phyloP scores from a whole-genome alignment of 352 stramenopile species.

The Blastocystis sp. region DNA sequence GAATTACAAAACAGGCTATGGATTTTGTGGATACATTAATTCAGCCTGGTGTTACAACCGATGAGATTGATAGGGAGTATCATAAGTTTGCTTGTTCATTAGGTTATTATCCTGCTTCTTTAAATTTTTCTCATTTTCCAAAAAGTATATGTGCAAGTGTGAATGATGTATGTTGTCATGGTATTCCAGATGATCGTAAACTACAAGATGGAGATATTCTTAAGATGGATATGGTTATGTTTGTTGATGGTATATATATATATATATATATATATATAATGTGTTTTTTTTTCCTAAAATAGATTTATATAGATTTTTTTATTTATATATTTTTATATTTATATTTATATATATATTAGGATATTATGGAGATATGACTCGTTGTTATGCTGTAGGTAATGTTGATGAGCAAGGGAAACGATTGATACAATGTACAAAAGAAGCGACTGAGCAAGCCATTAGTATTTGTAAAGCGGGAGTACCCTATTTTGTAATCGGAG shows the following conservation, averaged over 20 bases:
- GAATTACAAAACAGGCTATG: conserved; percentile 56
- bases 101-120: conserved; percentile 56
- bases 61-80: conserved; percentile 64
- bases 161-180: conserved; percentile 89
- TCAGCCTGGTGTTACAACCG: conserved; percentile 61
- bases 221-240: conserved; percentile 84
- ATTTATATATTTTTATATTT: too few relatives aligned
- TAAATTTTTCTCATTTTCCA: conserved; percentile 74
- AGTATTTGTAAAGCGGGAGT: conserved; percentile 58
- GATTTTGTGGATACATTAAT: conserved; percentile 55
- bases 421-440: conserved; percentile 59
- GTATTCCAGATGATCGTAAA: conserved; percentile 70
- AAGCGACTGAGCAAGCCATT: conserved; percentile 56
- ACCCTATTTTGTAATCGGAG: conserved; percentile 56
- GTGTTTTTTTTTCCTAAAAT: too few relatives aligned
- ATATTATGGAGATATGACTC: conserved; percentile 90
- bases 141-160: conserved; percentile 79
- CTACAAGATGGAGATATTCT: conserved; percentile 76
- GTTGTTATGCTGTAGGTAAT: conserved; percentile 75
- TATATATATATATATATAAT: background rate
- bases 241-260: conserved; percentile 21
- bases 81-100: conserved; percentile 65
- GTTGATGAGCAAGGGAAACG: conserved; percentile 50
- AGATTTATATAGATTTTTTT: too few relatives aligned
- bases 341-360: conserved; percentile 52